Base-by-base conservation (phyloP, 2,329 filamentous ascomycete genomes). In the Scedosporium minutisporum region DNA sequence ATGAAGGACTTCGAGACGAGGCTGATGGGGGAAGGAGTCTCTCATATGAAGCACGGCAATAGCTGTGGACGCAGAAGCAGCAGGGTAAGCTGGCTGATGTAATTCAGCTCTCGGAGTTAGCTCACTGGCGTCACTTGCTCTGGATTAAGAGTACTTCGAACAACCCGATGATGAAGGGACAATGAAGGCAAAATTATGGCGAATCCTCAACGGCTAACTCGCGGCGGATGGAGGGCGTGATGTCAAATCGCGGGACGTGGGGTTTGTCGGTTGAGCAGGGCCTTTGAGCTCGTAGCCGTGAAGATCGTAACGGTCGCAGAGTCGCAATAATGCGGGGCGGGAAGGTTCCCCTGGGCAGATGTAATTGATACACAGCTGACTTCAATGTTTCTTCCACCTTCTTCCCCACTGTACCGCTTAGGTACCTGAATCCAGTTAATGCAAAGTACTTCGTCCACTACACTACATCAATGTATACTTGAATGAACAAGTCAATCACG, bases 271-370 rank as follows among this genome's bases (percentile, higher is more conserved):
- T 48, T 21, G 18, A 21, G 44, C 6, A 21, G 9, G 44, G 44
- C 6, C 10, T 48, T 48, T n/a, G 44, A 21, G n/a, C 16, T n/a
- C 16, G 16, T 21, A 18, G 44, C 44, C 44, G 3, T 48, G 33
- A 38, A 38, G 33, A 38, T 38, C 10, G 68, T 44, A 59, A 66
- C 69, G 68, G 62, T 48, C n/a, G n/a, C 5, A 44, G 10, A 46
- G 59, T 27, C 38, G 29, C 41, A 27, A 51, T 23, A 18, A 18
- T 29, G 51, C 27, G 42, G 33, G 41, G 33, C 42, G 21, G 42
- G 23, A 63, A 48, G 12, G 48, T n/a, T 16, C 18, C n/a, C 18
- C 25, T 18, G 27, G 18, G 51, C 23, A 58, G 29, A 57, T 18
- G 23, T n/a, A 48, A 48, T 38, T 38, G 33, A 38, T 38, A 10